Base-by-base conservation (phyloP, 306 rosid genomes). In the Lupinus albus region DNA sequence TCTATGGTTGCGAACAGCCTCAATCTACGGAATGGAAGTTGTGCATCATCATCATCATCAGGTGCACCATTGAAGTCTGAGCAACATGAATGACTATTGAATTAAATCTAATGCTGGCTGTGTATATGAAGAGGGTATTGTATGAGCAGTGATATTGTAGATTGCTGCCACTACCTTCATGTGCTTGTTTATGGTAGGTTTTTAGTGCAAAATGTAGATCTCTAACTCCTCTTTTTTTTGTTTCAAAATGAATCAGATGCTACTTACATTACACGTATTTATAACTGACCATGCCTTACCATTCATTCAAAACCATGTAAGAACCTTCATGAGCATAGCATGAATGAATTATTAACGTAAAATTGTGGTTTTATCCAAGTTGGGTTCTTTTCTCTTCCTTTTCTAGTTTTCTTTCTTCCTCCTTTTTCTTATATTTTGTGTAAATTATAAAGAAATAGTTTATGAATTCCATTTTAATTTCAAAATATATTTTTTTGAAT, bases 1-100 rank as follows among this genome's bases (percentile, higher is more conserved):
- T 85, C 97, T 12, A 80, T 88, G 89, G 99, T 94, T 67, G 95
- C 99, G 61, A 94, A 84, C 80, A 94, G 99, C 80, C 87, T 94
- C 55, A 88, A 82, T 79, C 88, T 85, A 74, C 96, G 85, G 76
- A 94, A 91, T 56, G 95, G 96, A 63, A 88, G 91, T 49, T 75
- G 91, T 32, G 92, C 83, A 39, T 83, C 99, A 42, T 82, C 96
- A 1, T 88, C 97, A 0, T 82, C 96, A 1, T 88, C 97, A 0
- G 89, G 92, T 39, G 89, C 85, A 32, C 92, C 87, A 13, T 13
- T 86, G 80, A 94, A 90, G 82, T 15, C 92, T 21, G 97, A 94
- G 81, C 95, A 88, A 70, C 96, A 82, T 14, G 97, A 88, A 25
- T 25, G 4, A 25, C 30, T 25, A 3, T 25, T 25, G 30, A 25